phyloP scores from a whole-genome alignment of 768 basidiomycete genomes.

The Boletus edulis region DNA sequence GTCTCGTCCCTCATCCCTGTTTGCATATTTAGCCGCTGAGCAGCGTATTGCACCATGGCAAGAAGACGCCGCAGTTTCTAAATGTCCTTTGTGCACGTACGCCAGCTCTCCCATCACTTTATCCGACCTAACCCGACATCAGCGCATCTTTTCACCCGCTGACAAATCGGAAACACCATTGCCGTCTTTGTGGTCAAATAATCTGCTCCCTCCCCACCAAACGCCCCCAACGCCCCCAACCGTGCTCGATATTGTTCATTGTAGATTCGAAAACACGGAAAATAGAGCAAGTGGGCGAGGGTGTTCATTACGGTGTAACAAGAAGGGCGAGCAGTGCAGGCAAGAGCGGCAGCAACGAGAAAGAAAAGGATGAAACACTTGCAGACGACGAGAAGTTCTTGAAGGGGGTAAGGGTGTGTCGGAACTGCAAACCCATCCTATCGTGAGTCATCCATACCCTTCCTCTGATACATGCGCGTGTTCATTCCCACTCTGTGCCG shows the following conservation, averaged over 20 bases:
- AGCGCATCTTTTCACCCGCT: conserved; percentile 81
- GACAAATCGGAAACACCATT: conserved; percentile 95
- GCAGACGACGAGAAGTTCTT: conserved; percentile 80
- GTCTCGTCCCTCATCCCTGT: neutral
- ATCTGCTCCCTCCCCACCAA: conserved; percentile 88
- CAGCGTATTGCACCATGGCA: conserved; percentile 96
- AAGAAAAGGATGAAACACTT: conserved; percentile 37
- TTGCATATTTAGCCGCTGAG: conserved; percentile 57
- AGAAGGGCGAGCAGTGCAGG: conserved; percentile 34
- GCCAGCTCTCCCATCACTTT: conserved; percentile 21
- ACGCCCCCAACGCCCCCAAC: conserved; percentile 57
- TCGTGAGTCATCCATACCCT: conserved; percentile 53
- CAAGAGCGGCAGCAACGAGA: conserved; percentile 30
- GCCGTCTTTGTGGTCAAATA: conserved; percentile 88
- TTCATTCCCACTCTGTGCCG: neutral
- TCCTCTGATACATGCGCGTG: neutral
- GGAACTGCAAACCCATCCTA: conserved; percentile 76
- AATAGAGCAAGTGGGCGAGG: conserved; percentile 84
- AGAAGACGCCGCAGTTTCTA: conserved; percentile 69
- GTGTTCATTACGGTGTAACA: conserved; percentile 80
- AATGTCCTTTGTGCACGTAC: conserved; percentile 86
- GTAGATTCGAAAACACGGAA: conserved; percentile 74
- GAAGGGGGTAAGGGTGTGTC: conserved; percentile 86
- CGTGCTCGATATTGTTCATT: conserved; percentile 81
- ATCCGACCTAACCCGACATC: conserved; percentile 7